phyloP scores from a whole-genome alignment of 345 rosid genomes.

The Eutrema heterophyllum region DNA sequence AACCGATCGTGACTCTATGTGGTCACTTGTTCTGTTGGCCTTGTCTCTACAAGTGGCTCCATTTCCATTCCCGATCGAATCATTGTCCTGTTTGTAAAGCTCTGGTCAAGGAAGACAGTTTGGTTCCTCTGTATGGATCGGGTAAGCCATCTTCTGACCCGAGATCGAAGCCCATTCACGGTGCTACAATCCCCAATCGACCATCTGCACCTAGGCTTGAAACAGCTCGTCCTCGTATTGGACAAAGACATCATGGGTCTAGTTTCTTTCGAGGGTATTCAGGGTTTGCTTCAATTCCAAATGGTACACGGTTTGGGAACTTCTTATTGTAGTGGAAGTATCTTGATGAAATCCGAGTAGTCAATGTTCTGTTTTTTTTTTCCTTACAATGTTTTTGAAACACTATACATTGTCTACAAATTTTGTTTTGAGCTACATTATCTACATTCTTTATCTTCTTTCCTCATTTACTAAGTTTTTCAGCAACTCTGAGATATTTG shows the following conservation, averaged over 20 bases:
- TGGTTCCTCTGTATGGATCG: slow-evolving; percentile 94
- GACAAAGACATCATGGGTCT: slow-evolving; percentile 10
- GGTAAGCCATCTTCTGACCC: slow-evolving; percentile 81
- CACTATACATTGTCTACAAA: neutral
- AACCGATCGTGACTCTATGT: slow-evolving; percentile 88
- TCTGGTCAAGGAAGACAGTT: slow-evolving; percentile 61
- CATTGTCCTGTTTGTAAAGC: slow-evolving; percentile 95
- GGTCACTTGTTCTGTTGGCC: slow-evolving; percentile 99
- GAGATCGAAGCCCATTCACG: slow-evolving; percentile 61
- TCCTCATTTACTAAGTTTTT: neutral
- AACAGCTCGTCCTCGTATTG: slow-evolving; percentile 63
- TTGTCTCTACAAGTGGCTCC: slow-evolving; percentile 93
- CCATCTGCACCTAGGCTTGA: slow-evolving; percentile 88
- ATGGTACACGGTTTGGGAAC: slow-evolving; percentile 63
- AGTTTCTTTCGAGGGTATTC: slow-evolving; percentile 12
- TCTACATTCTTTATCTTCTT: neutral
- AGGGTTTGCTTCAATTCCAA: slow-evolving; percentile 59
- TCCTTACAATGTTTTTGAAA: neutral
- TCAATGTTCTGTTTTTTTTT: neutral
- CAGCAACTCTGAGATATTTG: neutral
- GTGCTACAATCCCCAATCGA: slow-evolving; percentile 67
- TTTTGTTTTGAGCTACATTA: neutral
- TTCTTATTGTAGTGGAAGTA: slow-evolving; percentile 42
- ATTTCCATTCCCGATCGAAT: slow-evolving; percentile 44
- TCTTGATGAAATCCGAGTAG: neutral